Evolutionary conservation across 2,329 filamentous ascomycete species (phyloP), one percentile per base, ranked within the genome.

Genomic region (Anisogramma anomala): DNA sequence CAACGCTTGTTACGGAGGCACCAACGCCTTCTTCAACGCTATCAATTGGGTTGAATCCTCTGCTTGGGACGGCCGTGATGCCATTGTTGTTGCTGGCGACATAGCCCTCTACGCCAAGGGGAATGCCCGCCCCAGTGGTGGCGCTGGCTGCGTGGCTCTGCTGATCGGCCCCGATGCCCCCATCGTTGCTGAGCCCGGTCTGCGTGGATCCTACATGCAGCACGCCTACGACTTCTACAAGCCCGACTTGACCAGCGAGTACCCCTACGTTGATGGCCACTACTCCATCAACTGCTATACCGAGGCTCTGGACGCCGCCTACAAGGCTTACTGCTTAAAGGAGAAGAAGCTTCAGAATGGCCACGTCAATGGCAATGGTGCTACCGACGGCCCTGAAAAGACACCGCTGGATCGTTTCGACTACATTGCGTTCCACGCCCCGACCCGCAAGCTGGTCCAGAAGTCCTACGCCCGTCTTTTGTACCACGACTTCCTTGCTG

Each of bases 181-280:
- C 42, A 67, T 89, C 49, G 82, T 80, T 47, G 68, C 82, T 50
- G 84, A 89, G 66, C 77, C 84, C 38, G 84, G 84, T 58, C 75
- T 87, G 58, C 79, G 84, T 56, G 84, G 81, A 58, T 79, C 71
- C 54, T 86, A 84, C 69, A 81, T 88, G 78, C 72, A 79, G 62
- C 84, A 89, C 66, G 80, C 79, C 54, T 91, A 89, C 64, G 84
- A 89, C 63, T 89, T 89, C 63, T 89, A 86, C 77, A 89, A 89
- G 78, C 83, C 84, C 55, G 84, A 89, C 63, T 69, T 89, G 51
- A 83, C 83, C 56, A 85, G 80, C 73, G 84, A 89, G 66, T 89
- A 89, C 67, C 84, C 84, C 49, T 79, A 84, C 57, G 84, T 89
- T 44, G 84, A 89, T 55, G 84, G 84, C 47, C 83, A 88, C 62